A percentile compares a stretch with the other conserved stretches of the same genome.
These are phyloP conservation scores for Thielaviopsis euricoi DNA, from an alignment of 2,329 filamentous ascomycete genomes.

Conservation along the genomic window DNA sequence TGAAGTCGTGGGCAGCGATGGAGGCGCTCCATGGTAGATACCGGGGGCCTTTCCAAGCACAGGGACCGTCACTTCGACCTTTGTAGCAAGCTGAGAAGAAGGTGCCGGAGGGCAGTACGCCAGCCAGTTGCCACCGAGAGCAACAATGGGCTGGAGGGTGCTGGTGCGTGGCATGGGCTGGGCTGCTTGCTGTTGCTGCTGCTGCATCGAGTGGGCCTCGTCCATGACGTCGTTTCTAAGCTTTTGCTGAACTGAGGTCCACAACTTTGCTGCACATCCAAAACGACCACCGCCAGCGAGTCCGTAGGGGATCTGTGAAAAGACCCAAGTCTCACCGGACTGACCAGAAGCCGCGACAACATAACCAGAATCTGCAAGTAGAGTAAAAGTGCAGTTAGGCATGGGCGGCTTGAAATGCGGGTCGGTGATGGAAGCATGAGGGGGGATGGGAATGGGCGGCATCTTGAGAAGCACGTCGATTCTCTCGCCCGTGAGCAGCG, in stretches of 20 bases:
- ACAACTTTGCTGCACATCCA: conserved; percentile 70
- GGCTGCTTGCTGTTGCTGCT: conserved; percentile 20
- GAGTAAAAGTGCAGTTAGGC: conserved; percentile 54
- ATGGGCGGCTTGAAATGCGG: conserved; percentile 50
- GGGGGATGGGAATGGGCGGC: conserved; percentile 41
- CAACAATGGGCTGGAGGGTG: conserved; percentile 47
- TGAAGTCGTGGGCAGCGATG: conserved; percentile 49
- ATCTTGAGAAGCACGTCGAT: conserved; percentile 60
- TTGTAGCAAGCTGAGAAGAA: conserved; percentile 52
- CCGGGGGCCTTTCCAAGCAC: conserved; percentile 38
- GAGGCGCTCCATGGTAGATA: conserved; percentile 44
- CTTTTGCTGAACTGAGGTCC: conserved; percentile 65
- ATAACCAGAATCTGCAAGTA: conserved; percentile 57
- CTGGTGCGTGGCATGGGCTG: conserved; percentile 23
- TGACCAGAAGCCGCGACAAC: conserved; percentile 61
- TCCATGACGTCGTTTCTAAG: conserved; percentile 30
- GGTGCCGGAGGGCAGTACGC: conserved; percentile 60
- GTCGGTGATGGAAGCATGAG: conserved; percentile 38
- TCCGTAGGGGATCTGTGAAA: conserved; percentile 28
- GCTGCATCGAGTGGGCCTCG: conserved; percentile 27
- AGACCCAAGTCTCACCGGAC: conserved; percentile 81
- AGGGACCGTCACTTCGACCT: conserved; percentile 45
- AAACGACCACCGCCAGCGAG: conserved; percentile 30
- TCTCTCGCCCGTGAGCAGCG: conserved; percentile 55
- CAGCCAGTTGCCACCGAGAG: conserved; percentile 58